phyloP scores from a whole-genome alignment of 305 asterid genomes.

The Fraxinus velutina region DNA sequence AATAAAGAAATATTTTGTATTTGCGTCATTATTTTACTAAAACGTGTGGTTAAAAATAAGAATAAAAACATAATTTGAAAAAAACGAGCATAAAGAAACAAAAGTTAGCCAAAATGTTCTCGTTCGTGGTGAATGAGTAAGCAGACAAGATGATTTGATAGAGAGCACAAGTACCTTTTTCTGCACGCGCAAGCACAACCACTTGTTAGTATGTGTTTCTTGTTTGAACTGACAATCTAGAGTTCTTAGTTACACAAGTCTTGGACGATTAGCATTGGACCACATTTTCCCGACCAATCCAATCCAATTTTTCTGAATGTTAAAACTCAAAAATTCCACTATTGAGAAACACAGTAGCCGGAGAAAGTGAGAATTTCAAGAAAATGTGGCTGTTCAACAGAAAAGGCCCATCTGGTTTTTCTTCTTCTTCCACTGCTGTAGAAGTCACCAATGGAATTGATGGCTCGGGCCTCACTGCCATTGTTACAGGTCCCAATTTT shows the following conservation, averaged over 20 bases:
- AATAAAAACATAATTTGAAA: no score
- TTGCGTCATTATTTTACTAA: no score
- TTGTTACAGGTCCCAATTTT: constrained; percentile 60
- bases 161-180: background rate
- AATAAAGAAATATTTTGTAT: no score
- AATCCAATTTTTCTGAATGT: background rate
- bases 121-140: background rate
- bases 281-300: background rate
- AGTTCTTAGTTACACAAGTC: background rate
- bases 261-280: background rate
- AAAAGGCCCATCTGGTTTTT: constrained; percentile 62
- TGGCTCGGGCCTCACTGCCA: constrained; percentile 72
- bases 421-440: constrained; percentile 65
- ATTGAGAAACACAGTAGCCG: background rate
- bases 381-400: constrained; percentile 49
- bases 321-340: background rate
- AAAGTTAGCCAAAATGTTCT: background rate
- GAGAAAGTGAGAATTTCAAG: background rate
- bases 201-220: background rate
- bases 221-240: background rate
- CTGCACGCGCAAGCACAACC: background rate
- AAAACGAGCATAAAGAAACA: no score
- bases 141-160: background rate
- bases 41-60: no score
- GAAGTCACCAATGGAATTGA: constrained; percentile 70